Base-by-base conservation (phyloP, 164 flowering plant species). In the Akebia trifoliata region DNA sequence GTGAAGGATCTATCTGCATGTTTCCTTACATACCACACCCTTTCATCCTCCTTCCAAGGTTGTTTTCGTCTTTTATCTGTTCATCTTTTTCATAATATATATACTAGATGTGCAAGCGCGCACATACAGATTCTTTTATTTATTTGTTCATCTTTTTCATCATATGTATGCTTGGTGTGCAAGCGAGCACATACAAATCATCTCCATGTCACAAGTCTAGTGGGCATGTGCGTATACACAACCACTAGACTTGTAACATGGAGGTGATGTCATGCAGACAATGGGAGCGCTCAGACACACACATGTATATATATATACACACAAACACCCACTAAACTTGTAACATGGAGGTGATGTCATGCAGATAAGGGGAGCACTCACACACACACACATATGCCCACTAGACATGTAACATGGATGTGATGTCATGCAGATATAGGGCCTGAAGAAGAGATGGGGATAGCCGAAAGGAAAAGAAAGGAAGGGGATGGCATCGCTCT, bases 31-130 rank as follows among this genome's bases (percentile, higher is more conserved):
- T 94, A 86, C 73, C 97, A 94, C 76, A 94, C 95, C 11, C 89
- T 94, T 48, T 94, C 99, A 6, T 94, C 95, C 20, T 90, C 97
- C 18, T 90, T 90, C 60, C 97, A 84, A 80, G 97, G 97, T 58
- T 61, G 22, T 50, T 31, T 50, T 44, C 31, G 10, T 1, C 6
- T 21, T 28, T 6, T 25, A 37, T 38, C 11, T 40, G n/a, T 49
- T 10, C 21, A n/a, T 20, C 12, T 6, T 26, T 45, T 44, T 25
- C 22, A 30, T 38, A 12, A 8, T 21, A 21, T 15, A 9, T 22
- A 6, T 48, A 47, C 15, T 48, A 22, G n/a, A 48, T 48, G 11
- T 48, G 52, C 15, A 11, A 35, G 6, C 8, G 6, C 38, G 11
- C 43, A n/a, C n/a, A n/a, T n/a, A n/a, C n/a, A n/a, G n/a, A n/a